Conservation (phyloP, 305 asterid genomes). For the Fraxinus paxiana region DNA sequence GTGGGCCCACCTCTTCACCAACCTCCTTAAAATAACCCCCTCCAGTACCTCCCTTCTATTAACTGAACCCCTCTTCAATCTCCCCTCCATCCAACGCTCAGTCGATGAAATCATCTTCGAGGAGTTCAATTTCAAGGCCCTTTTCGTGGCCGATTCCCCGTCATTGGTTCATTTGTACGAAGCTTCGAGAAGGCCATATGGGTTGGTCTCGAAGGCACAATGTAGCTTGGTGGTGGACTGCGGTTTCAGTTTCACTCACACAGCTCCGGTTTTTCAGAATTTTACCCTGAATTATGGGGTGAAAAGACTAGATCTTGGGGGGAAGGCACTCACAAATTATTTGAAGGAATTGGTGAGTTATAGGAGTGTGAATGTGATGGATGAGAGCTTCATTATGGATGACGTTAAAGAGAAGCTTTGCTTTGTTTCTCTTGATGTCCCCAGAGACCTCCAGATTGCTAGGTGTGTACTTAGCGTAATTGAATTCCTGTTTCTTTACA, state of each 20-base stretch:
- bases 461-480: conserved; percentile 35
- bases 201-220: conserved; percentile 65
- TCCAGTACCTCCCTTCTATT: conserved; percentile 63
- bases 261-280: conserved; percentile 85
- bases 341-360: conserved; percentile 89
- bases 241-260: conserved; percentile 85
- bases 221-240: conserved; percentile 91
- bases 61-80: conserved; percentile 82
- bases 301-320: conserved; percentile 83
- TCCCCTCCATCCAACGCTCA: conserved; percentile 72
- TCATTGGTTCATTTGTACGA: conserved; percentile 81
- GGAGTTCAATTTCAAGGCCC: conserved; percentile 67
- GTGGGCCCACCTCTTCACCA: conserved; percentile 72
- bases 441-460: conserved; percentile 78
- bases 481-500: background rate
- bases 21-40: conserved; percentile 65
- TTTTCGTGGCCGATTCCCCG: conserved; percentile 72
- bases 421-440: conserved; percentile 76
- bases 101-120: conserved; percentile 80
- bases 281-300: conserved; percentile 81
- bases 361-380: conserved; percentile 92
- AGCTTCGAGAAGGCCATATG: conserved; percentile 71
- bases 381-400: conserved; percentile 82
- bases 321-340: conserved; percentile 83
- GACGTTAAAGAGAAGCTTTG: conserved; percentile 92